Evolutionary conservation across 2,329 filamentous ascomycete species (phyloP).

Genomic region (Fusarium subglutinans): DNA sequence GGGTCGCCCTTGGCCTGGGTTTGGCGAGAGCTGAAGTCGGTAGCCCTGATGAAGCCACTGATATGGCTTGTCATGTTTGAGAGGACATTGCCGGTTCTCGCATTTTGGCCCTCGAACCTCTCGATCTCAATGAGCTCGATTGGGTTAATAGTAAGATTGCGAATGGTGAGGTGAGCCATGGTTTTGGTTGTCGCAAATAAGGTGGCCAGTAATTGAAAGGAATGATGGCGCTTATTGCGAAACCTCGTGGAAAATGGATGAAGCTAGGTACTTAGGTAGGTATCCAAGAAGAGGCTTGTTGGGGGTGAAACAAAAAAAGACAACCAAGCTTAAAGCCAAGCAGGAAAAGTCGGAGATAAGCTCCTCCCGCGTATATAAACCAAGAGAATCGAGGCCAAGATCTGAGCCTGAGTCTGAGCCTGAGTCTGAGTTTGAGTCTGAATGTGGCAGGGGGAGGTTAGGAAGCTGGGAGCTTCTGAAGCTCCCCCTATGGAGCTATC

Average conservation of each 20-base stretch:
- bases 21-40: constrained; percentile 44
- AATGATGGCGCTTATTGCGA: constrained; percentile 5
- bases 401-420: not conserved
- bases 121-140: constrained; percentile 78
- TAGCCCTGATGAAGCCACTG: constrained; percentile 56
- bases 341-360: not conserved
- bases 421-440: not conserved
- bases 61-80: constrained; percentile 57
- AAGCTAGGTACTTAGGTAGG: not conserved
- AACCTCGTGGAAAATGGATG: not conserved
- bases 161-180: constrained; percentile 73
- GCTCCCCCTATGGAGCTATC: not conserved
- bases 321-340: not conserved
- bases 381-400: constrained; percentile 3
- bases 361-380: not conserved
- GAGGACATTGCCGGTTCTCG: constrained; percentile 55
- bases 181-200: constrained; percentile 13
- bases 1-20: constrained; percentile 63
- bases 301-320: not conserved
- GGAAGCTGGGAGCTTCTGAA: not conserved
- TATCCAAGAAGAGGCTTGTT: not conserved
- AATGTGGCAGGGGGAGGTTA: not conserved
- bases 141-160: constrained; percentile 81
- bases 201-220: not conserved
- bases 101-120: constrained; percentile 68